Evolutionary conservation across 768 basidiomycete species (phyloP).

Genomic region (Lyophyllum shimeji): DNA sequence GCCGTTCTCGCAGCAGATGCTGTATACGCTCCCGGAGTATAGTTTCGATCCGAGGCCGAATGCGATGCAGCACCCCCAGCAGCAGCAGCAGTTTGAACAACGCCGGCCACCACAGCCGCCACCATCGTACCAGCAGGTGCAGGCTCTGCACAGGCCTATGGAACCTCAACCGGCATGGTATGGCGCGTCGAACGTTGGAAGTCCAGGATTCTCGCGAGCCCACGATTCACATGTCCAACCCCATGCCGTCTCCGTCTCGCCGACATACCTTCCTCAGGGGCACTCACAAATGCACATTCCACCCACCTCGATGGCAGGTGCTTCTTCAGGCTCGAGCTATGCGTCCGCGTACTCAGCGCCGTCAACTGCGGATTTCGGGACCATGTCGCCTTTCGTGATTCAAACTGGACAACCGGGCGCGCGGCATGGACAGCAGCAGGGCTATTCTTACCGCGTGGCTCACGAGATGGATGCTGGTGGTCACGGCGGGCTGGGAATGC

Average conservation of each 20-base stretch:
- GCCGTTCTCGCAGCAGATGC: slow-evolving; percentile 2
- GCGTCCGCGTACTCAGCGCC: neutral
- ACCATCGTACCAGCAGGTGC: neutral
- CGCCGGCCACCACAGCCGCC: too few species aligned
- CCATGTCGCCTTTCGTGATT: slow-evolving; percentile 3
- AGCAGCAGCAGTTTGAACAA: neutral
- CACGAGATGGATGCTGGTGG: neutral
- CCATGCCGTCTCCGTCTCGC: neutral
- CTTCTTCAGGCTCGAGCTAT: neutral
- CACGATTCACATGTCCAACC: neutral
- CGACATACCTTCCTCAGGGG: neutral
- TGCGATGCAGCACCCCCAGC: neutral
- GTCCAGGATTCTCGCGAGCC: neutral
- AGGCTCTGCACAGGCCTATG: neutral
- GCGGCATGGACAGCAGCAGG: neutral
- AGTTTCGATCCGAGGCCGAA: neutral
- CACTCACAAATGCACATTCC: neutral
- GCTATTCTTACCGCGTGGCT: neutral
- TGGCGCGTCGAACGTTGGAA: neutral
- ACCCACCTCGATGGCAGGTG: neutral
- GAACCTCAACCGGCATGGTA: neutral
- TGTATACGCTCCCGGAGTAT: neutral
- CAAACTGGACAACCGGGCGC: neutral
- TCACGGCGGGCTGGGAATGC: too few species aligned
- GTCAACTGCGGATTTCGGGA: neutral